phyloP scores from a whole-genome alignment of 2,329 filamentous ascomycete species.

The Exophiala lecanii-corni region DNA sequence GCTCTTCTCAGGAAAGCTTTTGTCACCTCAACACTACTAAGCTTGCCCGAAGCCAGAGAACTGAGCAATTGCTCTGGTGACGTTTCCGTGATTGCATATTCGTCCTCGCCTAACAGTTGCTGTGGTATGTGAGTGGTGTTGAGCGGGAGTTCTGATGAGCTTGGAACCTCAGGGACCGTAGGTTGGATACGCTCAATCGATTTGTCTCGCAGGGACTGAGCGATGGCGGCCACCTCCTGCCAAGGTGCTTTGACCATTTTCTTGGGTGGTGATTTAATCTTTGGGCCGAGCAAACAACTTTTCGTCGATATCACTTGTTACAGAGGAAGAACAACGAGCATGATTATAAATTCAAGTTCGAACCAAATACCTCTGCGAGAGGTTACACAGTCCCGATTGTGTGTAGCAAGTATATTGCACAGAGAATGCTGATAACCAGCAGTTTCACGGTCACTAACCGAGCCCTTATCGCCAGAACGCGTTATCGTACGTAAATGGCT shows the following conservation, averaged over 20 bases:
- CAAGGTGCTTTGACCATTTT: slow-evolving; percentile 14
- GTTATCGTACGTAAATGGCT: too few species aligned
- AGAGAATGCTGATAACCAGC: too few species aligned
- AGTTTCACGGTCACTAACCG: too few species aligned
- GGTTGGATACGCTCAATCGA: slow-evolving; percentile 25
- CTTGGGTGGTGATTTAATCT: too few species aligned
- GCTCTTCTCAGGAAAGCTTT: slow-evolving; percentile 54
- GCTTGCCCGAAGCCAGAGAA: slow-evolving; percentile 40
- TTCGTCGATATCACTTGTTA: too few species aligned
- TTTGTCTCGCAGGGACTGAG: slow-evolving; percentile 20
- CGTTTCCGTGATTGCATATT: slow-evolving; percentile 48
- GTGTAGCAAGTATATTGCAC: too few species aligned
- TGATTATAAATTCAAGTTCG: too few species aligned
- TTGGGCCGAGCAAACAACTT: too few species aligned
- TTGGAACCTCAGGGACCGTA: slow-evolving; percentile 12
- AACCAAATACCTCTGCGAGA: too few species aligned
- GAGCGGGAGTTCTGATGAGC: slow-evolving; percentile 15
- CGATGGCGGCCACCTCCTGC: slow-evolving; percentile 20
- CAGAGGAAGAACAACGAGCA: too few species aligned
- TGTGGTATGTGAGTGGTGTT: slow-evolving; percentile 42
- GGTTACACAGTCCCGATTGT: too few species aligned
- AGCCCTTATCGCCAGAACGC: too few species aligned
- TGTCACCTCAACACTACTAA: slow-evolving; percentile 42
- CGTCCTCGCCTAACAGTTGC: slow-evolving; percentile 42
- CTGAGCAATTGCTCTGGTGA: slow-evolving; percentile 40